These are phyloP conservation scores for Pleurotus giganteus DNA, from an alignment of 768 basidiomycete species.

Conservation along the genomic window DNA sequence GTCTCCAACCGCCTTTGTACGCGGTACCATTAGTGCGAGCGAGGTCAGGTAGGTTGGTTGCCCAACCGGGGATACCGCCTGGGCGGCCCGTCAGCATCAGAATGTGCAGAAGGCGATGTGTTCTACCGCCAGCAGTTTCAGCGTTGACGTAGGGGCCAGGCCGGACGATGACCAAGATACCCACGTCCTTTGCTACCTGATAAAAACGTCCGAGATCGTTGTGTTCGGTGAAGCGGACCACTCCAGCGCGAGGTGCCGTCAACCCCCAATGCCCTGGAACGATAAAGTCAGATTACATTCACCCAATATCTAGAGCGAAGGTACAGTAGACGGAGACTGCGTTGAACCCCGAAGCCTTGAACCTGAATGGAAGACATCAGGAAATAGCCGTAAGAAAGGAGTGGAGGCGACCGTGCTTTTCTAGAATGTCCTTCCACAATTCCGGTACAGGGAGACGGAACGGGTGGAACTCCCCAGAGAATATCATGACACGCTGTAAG, in stretches of 20 bases:
- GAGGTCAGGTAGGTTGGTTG: constrained; percentile 44
- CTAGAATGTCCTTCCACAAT: constrained; percentile 65
- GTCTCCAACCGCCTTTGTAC: constrained; percentile 53
- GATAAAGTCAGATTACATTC: constrained; percentile 15
- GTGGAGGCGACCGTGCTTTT: constrained; percentile 37
- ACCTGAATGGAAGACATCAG: constrained; percentile 12
- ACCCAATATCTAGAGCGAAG: constrained; percentile 35
- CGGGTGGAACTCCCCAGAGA: constrained; percentile 70
- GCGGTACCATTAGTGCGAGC: constrained; percentile 61
- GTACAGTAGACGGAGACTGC: constrained; percentile 58
- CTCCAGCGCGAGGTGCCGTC: constrained; percentile 55
- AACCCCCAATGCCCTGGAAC: constrained; percentile 61
- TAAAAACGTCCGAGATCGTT: constrained; percentile 58
- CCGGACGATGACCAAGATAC: constrained; percentile 63
- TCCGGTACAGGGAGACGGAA: constrained; percentile 66
- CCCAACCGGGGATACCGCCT: constrained; percentile 49
- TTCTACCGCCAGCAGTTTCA: constrained; percentile 60
- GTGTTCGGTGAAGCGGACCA: constrained; percentile 57
- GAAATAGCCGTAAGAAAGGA: neutral
- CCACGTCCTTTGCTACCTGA: constrained; percentile 58
- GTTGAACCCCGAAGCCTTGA: constrained; percentile 67
- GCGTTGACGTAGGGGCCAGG: constrained; percentile 67
- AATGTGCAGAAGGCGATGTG: neutral
- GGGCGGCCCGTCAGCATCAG: neutral
- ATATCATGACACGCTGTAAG: constrained; percentile 44